phyloP scores from a whole-genome alignment of 2,329 filamentous ascomycete genomes.

The Corinectria fuckeliana region DNA sequence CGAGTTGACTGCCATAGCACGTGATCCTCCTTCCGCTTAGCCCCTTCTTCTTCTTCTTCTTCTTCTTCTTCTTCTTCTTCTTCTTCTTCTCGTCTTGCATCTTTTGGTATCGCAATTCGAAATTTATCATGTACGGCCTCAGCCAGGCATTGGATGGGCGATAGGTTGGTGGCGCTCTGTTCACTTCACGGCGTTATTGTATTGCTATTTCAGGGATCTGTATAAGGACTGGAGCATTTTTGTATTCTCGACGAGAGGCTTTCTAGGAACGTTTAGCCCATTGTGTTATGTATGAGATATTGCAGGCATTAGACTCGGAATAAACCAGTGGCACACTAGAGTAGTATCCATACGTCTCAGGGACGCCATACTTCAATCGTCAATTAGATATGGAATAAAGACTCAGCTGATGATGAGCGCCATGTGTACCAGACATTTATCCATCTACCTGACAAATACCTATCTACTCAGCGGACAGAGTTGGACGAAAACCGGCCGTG shows the following conservation, averaged over 20 bases:
- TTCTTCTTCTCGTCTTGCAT: not conserved
- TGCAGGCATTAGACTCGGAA: conserved; percentile 3
- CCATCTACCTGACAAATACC: not conserved
- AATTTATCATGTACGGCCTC: not conserved
- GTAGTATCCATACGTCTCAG: not conserved
- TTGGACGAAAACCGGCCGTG: not conserved
- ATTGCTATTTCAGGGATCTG: not conserved
- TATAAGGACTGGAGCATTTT: not conserved
- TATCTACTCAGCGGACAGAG: not conserved
- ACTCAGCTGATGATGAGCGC: not conserved
- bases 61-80: no score
- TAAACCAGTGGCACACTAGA: not conserved
- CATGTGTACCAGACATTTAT: not conserved
- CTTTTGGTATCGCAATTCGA: no score
- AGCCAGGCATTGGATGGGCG: not conserved
- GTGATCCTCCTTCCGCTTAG: conserved; percentile 29
- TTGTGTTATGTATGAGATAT: not conserved
- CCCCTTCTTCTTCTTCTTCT: not conserved
- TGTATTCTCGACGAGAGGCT: not conserved
- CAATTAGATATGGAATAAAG: not conserved
- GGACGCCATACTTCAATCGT: not conserved
- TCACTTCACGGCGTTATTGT: conserved; percentile 17
- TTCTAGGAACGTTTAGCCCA: not conserved
- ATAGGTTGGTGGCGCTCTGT: conserved; percentile 6
- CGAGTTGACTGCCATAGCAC: conserved; percentile 44